Evolutionary conservation across 148 eudicot species (phyloP).

Genomic region (Vaccinium macrocarpon): DNA sequence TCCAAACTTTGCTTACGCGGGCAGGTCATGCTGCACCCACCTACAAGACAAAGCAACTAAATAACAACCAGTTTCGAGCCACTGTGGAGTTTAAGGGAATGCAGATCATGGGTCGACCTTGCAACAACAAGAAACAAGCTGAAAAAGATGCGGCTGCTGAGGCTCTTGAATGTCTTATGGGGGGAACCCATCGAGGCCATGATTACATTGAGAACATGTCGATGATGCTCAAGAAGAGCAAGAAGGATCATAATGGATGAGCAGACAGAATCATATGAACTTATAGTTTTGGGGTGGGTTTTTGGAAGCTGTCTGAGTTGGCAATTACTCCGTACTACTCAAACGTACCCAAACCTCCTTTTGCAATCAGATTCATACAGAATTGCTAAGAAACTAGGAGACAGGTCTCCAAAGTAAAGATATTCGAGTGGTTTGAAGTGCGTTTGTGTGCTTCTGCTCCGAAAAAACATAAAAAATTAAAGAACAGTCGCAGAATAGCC

Average conservation of each 20-base stretch:
- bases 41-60: slow-evolving; percentile 59
- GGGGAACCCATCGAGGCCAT: slow-evolving; percentile 49
- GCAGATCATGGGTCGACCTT: slow-evolving; percentile 78
- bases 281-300: not conserved
- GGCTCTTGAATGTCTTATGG: slow-evolving; percentile 74
- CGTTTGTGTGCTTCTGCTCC: not conserved
- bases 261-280: not conserved
- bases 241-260: slow-evolving; percentile 48
- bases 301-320: not conserved
- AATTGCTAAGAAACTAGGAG: not conserved
- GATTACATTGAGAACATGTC: slow-evolving; percentile 69
- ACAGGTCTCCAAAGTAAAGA: not conserved
- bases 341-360: not conserved
- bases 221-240: slow-evolving; percentile 79
- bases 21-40: slow-evolving; percentile 70
- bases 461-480: not conserved
- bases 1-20: slow-evolving; percentile 80
- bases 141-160: slow-evolving; percentile 98
- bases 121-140: slow-evolving; percentile 81
- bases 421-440: not conserved
- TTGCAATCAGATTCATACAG: not conserved
- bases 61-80: slow-evolving; percentile 69
- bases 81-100: slow-evolving; percentile 77
- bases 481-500: not conserved
- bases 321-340: not conserved